Base-by-base conservation (phyloP, 371 early-diverging fungal genomes). In the Mucor plumbeus region DNA sequence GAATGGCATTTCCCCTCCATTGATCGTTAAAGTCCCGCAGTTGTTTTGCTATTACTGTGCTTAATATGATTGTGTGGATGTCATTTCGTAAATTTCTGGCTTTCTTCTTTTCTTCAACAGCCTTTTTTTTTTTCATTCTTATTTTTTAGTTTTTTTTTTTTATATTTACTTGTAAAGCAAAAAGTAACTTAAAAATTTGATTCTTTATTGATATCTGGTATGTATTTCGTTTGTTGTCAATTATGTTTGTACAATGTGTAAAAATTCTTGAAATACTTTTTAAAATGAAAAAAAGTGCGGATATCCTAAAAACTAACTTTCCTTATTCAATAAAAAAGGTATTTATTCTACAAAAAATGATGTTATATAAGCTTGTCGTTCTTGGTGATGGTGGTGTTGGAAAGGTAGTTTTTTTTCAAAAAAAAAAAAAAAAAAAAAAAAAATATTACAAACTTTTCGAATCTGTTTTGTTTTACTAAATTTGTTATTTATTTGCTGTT, bases 381-480 rank as follows among this genome's bases (percentile, higher is more conserved):
- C 63, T 79, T n/a, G 78, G 77, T 38, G 80, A 80, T 59, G 80
- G 80, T 67, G 80, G 80, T 72, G 80, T 80, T 55, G 80, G 80
- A 41, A 80, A 80, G 69, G 80, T 80, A 73, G 38, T 39, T 34
- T 50, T 60, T n/a, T n/a, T n/a, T n/a, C n/a, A n/a, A n/a, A n/a
- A n/a, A n/a, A n/a, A n/a, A n/a, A n/a, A n/a, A n/a, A n/a, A n/a
- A n/a, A n/a, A n/a, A n/a, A n/a, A n/a, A 68, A 38, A 38, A 4
- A 9, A 38, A 35, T 31, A 5, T 40, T 2, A 39, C 4, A 19
- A 31, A 1, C 5, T 19, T 59, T 26, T 26, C 26, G 26, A 26
- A 3, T 26, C 3, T 26, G 26, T 3, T 26, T 3, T 26, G 26
- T 26, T 26, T 26, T 26, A n/a, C 14, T 39, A 26, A 53, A 1